These are phyloP conservation scores for Echinochloa phyllopogon DNA, from an alignment of 176 grass and related monocot genomes.

Conservation along the genomic window DNA sequence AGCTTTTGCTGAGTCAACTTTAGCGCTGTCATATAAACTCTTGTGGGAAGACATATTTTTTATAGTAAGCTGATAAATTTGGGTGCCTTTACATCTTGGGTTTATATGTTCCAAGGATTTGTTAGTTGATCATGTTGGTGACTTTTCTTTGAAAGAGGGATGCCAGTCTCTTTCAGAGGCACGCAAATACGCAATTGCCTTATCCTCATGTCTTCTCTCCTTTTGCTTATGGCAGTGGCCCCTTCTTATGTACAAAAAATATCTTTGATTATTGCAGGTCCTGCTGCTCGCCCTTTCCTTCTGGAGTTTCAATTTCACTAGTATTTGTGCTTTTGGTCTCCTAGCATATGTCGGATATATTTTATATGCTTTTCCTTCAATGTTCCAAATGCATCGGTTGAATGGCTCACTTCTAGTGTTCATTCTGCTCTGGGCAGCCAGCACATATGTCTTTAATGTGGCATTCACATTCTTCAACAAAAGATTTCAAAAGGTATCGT, in stretches of 20 bases:
- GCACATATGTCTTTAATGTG: constrained; percentile 97
- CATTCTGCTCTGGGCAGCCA: constrained; percentile 91
- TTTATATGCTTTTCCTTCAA: constrained; percentile 92
- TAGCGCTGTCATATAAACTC: not conserved
- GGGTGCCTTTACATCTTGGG: not conserved
- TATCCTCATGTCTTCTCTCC: not conserved
- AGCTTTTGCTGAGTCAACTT: not conserved
- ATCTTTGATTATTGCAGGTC: constrained; percentile 62
- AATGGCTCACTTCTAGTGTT: constrained; percentile 95
- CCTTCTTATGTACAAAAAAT: constrained; percentile 8
- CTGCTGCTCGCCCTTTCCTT: constrained; percentile 87
- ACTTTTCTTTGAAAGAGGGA: not conserved
- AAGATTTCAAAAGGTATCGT: constrained; percentile 86
- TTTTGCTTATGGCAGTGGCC: not conserved
- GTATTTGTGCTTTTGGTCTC: constrained; percentile 96
- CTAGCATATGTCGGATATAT: constrained; percentile 98
- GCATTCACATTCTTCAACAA: constrained; percentile 97
- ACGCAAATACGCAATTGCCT: not conserved
- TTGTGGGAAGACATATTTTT: not conserved
- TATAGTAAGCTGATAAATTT: not conserved
- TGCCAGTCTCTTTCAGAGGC: constrained; percentile 3
- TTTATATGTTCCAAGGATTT: not conserved
- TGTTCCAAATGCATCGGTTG: constrained; percentile 91
- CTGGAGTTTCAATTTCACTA: constrained; percentile 94
- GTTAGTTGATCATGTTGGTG: not conserved